Percentiles rank a stretch among this genome's conserved stretches.
Evolutionary conservation across 2,329 filamentous ascomycete species (phyloP).

Genomic region (Epichloe sp.): DNA sequence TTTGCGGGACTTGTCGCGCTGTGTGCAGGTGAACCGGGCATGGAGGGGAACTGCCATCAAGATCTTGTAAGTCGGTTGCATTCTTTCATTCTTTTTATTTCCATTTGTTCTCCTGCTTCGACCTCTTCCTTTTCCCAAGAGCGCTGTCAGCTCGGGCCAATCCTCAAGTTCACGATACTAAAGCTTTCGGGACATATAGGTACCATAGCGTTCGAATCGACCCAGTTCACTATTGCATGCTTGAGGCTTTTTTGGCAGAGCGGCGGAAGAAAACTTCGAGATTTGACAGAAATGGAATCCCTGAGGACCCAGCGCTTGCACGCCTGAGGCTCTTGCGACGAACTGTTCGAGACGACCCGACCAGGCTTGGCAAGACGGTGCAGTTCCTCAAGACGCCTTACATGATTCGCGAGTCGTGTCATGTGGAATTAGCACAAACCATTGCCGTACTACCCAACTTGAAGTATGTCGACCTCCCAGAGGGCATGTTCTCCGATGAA

Average conservation of each 20-base stretch:
- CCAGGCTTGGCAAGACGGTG: slow-evolving; percentile 54
- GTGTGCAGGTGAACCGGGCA: slow-evolving; percentile 56
- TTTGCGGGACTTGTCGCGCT: slow-evolving; percentile 74
- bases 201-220: slow-evolving; percentile 89
- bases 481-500: slow-evolving; percentile 77
- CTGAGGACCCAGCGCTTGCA: slow-evolving; percentile 64
- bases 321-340: slow-evolving; percentile 69
- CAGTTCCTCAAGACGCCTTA: slow-evolving; percentile 80
- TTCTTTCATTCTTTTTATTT: neutral
- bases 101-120: neutral
- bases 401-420: slow-evolving; percentile 82
- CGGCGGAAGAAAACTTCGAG: slow-evolving; percentile 61
- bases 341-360: slow-evolving; percentile 66
- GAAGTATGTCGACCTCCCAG: slow-evolving; percentile 79
- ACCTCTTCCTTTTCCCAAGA: neutral
- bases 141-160: too few species aligned
- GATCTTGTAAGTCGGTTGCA: slow-evolving; percentile 43
- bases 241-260: slow-evolving; percentile 73
- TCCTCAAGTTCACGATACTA: neutral
- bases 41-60: slow-evolving; percentile 48
- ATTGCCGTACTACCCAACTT: slow-evolving; percentile 77
- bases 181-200: slow-evolving; percentile 27
- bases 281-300: slow-evolving; percentile 64
- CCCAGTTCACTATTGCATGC: slow-evolving; percentile 84
- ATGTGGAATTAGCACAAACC: slow-evolving; percentile 71